Percentiles rank a stretch among this genome's conserved stretches.
phyloP scores from a whole-genome alignment of 2,329 filamentous ascomycete species.

The Pestalotiopsis sp. region DNA sequence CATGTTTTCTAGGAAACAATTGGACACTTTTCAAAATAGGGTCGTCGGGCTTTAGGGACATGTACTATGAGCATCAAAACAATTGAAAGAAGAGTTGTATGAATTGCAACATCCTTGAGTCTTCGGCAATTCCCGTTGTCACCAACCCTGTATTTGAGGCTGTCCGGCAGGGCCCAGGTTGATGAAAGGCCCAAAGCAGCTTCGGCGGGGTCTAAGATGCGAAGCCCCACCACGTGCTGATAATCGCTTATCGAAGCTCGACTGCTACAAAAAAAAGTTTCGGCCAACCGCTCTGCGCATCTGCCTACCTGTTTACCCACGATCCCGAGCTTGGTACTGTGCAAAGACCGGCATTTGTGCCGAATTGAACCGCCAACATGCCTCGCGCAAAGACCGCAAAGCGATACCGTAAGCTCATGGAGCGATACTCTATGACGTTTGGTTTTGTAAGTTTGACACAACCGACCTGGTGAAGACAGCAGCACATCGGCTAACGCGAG shows the following conservation, averaged over 20 bases:
- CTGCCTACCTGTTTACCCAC: not conserved
- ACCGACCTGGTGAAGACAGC: conserved; percentile 29
- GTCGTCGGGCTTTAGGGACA: too few species aligned
- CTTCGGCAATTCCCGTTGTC: not conserved
- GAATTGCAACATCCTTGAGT: not conserved
- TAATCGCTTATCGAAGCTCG: conserved; percentile 1
- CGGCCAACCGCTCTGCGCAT: not conserved
- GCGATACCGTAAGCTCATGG: conserved; percentile 89
- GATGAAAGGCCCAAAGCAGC: not conserved
- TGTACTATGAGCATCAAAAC: too few species aligned
- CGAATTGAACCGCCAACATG: conserved; percentile 20
- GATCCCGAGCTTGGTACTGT: not conserved
- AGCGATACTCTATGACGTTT: conserved; percentile 84
- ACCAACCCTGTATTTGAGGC: not conserved
- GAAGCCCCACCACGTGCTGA: conserved; percentile 1
- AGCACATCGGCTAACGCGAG: not conserved
- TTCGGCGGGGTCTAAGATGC: not conserved
- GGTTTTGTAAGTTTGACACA: conserved; percentile 85
- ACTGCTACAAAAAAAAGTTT: conserved; percentile 4
- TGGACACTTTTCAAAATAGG: too few species aligned
- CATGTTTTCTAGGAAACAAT: too few species aligned
- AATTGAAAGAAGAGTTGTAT: not conserved
- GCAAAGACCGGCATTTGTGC: not conserved
- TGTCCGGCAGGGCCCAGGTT: not conserved
- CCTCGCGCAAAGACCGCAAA: conserved; percentile 65